A percentile compares a stretch with the other conserved stretches of the same genome.
Evolutionary conservation across 345 rosid species (phyloP).

Genomic region (Gossypium sturtianum): DNA sequence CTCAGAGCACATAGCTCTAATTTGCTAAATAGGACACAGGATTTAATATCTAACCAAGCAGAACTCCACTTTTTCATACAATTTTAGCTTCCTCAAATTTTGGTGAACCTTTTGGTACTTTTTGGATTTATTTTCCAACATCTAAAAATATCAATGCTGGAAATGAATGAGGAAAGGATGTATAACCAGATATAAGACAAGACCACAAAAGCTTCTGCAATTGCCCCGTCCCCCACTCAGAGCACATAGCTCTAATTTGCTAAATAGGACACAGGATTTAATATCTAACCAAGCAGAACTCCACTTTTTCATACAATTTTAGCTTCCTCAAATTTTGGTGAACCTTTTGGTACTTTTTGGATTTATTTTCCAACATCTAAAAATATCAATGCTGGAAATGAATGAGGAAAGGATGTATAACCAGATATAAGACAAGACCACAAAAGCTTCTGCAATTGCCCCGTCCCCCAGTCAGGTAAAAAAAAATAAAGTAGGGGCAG

Average conservation of each 20-base stretch:
- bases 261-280: conserved; percentile 38
- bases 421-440: conserved; percentile 1
- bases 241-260: conserved; percentile 29
- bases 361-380: not conserved
- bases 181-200: conserved; percentile 2
- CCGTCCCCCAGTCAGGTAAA: conserved; percentile 23
- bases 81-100: not conserved
- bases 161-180: conserved; percentile 8
- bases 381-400: conserved; percentile 1
- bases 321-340: not conserved
- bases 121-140: not conserved
- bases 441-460: conserved; percentile 19
- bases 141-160: not conserved
- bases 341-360: not conserved
- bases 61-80: not conserved
- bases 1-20: conserved; percentile 15
- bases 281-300: conserved; percentile 1
- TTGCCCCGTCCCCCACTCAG: conserved; percentile 22
- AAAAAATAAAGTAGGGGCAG: conserved; percentile 38
- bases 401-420: conserved; percentile 11
- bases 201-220: conserved; percentile 21
- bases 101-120: not conserved
- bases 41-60: conserved; percentile 28
- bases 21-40: conserved; percentile 34
- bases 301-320: not conserved